phyloP scores from a whole-genome alignment of 139 green algal genomes.

The Choricystis sp. region DNA sequence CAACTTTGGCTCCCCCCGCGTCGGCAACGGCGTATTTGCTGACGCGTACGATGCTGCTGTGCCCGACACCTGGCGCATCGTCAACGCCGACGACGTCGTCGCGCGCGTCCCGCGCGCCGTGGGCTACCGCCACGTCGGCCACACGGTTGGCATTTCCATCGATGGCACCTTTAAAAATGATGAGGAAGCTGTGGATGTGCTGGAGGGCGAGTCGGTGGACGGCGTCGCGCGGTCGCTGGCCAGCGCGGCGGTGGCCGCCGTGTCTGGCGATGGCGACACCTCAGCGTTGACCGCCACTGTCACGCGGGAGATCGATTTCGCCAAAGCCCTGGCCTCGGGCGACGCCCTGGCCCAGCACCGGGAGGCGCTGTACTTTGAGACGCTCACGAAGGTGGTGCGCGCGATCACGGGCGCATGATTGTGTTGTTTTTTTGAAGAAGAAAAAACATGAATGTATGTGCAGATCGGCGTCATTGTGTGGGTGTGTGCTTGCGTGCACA shows the following conservation, averaged over 20 bases:
- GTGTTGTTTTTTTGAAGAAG: background rate
- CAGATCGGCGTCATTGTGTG: too few species aligned
- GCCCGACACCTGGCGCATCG: constrained; percentile 42
- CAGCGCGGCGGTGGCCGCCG: background rate
- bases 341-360: background rate
- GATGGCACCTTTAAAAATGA: constrained; percentile 9
- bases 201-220: background rate
- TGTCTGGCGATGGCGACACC: background rate
- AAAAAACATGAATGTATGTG: background rate
- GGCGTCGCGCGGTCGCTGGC: background rate
- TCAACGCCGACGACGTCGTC: constrained; percentile 50
- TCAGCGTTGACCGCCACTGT: background rate
- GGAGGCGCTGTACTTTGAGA: constrained; percentile 12
- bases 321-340: constrained; percentile 10
- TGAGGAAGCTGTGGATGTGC: constrained; percentile 4
- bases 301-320: background rate
- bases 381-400: background rate
- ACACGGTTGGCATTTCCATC: constrained; percentile 14
- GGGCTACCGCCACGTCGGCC: constrained; percentile 50
- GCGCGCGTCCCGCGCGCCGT: constrained; percentile 44
- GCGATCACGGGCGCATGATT: background rate
- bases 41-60: constrained; percentile 37
- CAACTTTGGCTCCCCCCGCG: constrained; percentile 61
- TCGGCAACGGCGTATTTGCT: constrained; percentile 40
- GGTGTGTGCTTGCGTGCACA: too few species aligned